phyloP scores from a whole-genome alignment of 805 yeast species.

The Candida caryicola region DNA sequence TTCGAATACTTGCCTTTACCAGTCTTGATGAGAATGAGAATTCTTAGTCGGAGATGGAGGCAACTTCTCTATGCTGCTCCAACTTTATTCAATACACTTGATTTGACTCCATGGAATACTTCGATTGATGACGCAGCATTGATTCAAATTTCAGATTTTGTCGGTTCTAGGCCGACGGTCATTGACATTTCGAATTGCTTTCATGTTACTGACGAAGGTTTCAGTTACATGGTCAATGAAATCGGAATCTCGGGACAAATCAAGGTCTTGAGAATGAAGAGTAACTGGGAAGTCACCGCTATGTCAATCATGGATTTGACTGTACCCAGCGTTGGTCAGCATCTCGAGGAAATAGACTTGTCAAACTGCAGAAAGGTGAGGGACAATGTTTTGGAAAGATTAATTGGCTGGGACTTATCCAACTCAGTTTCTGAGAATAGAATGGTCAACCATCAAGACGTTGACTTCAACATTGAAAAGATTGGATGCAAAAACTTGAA shows the following conservation, averaged over 20 bases:
- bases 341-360: slow-evolving; percentile 59
- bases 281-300: slow-evolving; percentile 76
- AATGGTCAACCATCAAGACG: slow-evolving; percentile 7
- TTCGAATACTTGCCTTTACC: slow-evolving; percentile 55
- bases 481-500: slow-evolving; percentile 61
- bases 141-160: slow-evolving; percentile 61
- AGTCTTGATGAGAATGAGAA: slow-evolving; percentile 56
- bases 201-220: slow-evolving; percentile 75
- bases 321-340: slow-evolving; percentile 59
- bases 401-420: slow-evolving; percentile 52
- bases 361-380: slow-evolving; percentile 72
- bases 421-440: slow-evolving; percentile 4
- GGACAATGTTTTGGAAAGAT: slow-evolving; percentile 66
- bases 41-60: slow-evolving; percentile 66
- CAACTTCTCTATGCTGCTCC: slow-evolving; percentile 59
- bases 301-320: slow-evolving; percentile 81
- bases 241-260: slow-evolving; percentile 65
- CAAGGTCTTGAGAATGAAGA: slow-evolving; percentile 54
- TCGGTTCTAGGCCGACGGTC: slow-evolving; percentile 60
- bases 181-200: slow-evolving; percentile 71
- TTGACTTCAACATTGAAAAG: slow-evolving; percentile 11
- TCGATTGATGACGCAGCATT: slow-evolving; percentile 56
- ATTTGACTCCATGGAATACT: slow-evolving; percentile 62
- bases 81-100: slow-evolving; percentile 49
- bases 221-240: slow-evolving; percentile 66